These are phyloP conservation scores for Copromyces sp. DNA, from an alignment of 495 filamentous ascomycete genomes.

Conservation along the genomic window DNA sequence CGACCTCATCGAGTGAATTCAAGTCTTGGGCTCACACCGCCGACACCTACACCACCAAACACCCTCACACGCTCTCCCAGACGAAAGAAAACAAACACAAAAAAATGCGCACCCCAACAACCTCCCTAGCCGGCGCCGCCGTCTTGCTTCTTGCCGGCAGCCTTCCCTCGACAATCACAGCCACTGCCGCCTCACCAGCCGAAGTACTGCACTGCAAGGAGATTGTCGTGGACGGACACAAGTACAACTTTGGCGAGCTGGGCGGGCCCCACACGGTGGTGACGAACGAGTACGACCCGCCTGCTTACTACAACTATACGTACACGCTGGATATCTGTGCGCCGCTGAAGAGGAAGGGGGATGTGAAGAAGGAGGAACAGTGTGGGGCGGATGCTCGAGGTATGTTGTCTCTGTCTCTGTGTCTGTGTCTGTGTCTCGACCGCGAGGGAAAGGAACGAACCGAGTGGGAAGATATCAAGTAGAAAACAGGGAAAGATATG, in stretches of 20 bases:
- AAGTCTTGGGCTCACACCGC: background rate
- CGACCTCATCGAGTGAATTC: background rate
- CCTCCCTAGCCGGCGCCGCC: background rate
- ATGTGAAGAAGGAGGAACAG: constrained; percentile 35
- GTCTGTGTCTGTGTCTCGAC: background rate
- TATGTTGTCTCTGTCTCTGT: constrained; percentile 22
- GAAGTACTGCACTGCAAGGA: constrained; percentile 44
- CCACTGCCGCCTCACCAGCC: background rate
- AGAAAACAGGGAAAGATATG: background rate
- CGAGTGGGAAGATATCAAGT: background rate
- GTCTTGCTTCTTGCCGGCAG: constrained; percentile 14
- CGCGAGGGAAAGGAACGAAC: background rate
- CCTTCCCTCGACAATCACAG: constrained; percentile 26
- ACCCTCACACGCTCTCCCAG: too few species aligned
- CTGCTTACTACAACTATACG: constrained; percentile 54
- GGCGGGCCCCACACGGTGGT: constrained; percentile 69
- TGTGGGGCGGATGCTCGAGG: constrained; percentile 54
- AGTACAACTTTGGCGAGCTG: constrained; percentile 50
- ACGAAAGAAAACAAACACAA: background rate
- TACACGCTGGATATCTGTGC: constrained; percentile 84
- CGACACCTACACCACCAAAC: too few species aligned
- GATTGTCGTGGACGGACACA: constrained; percentile 43
- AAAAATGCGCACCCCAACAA: background rate
- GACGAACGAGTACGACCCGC: constrained; percentile 38
- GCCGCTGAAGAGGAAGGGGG: constrained; percentile 45